Percentiles rank a stretch among this genome's conserved stretches.
These are phyloP conservation scores for Wickerhamiella azyma DNA, from an alignment of 805 yeast species.

Conservation along the genomic window DNA sequence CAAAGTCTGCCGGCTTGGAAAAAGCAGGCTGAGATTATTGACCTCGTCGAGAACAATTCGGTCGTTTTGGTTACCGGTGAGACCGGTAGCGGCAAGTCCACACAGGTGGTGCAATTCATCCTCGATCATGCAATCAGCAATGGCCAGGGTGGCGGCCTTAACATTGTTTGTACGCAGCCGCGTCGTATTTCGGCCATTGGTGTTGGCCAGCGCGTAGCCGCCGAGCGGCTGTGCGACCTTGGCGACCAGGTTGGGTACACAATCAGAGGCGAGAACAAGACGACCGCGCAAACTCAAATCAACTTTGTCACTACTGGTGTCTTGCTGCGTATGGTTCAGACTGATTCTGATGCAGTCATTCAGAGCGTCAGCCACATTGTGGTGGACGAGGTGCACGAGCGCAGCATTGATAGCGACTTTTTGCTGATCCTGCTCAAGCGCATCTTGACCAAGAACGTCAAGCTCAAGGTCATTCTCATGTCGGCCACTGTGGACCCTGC, in stretches of 20 bases:
- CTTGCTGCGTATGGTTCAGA: constrained; percentile 68
- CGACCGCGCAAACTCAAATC: constrained; percentile 45
- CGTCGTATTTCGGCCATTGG: constrained; percentile 93
- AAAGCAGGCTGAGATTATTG: constrained; percentile 41
- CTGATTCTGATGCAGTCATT: constrained; percentile 26
- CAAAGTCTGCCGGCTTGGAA: constrained; percentile 72
- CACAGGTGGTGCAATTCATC: constrained; percentile 84
- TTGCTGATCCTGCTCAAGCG: constrained; percentile 62
- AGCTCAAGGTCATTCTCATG: constrained; percentile 67
- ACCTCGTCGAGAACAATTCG: constrained; percentile 41
- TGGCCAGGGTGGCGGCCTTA: constrained; percentile 32
- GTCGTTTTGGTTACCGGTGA: constrained; percentile 85
- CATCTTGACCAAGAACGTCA: constrained; percentile 33
- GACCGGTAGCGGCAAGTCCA: constrained; percentile 94
- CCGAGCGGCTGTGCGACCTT: constrained; percentile 50
- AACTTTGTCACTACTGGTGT: constrained; percentile 90
- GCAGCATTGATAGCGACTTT: constrained; percentile 84
- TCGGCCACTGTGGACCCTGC: constrained; percentile 80
- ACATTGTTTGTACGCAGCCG: constrained; percentile 83
- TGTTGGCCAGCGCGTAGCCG: constrained; percentile 80
- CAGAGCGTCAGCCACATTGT: constrained; percentile 51
- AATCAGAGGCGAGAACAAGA: constrained; percentile 76
- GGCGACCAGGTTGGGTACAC: constrained; percentile 80
- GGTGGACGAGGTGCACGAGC: constrained; percentile 93
- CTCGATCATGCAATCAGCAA: constrained; percentile 46